Conservation (phyloP, 257 asterid genomes). For the Asclepias syriaca region DNA sequence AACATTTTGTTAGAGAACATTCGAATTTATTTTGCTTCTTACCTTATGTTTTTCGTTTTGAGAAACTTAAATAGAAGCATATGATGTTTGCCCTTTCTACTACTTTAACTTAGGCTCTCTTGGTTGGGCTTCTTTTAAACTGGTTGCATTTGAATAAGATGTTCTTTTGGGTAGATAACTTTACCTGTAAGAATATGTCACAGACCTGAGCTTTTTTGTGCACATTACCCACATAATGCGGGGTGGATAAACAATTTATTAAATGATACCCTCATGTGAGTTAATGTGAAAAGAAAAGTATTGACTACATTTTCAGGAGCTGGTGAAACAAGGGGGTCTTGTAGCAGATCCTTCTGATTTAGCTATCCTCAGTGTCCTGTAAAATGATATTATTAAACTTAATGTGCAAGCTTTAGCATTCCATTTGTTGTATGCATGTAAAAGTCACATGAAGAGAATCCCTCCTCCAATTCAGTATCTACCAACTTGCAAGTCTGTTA, state of each 20-base stretch:
- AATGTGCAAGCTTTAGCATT: background rate
- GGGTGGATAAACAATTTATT: background rate
- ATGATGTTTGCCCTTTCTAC: background rate
- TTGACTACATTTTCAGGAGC: background rate
- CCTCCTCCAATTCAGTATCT: background rate
- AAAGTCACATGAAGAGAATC: background rate
- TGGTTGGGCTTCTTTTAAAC: background rate
- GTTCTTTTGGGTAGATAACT: background rate
- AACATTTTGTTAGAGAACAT: background rate
- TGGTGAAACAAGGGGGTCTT: background rate
- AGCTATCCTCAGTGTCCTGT: background rate
- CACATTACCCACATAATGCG: background rate
- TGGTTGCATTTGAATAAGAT: background rate
- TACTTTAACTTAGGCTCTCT: background rate
- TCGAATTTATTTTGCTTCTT: background rate
- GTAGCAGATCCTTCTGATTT: background rate
- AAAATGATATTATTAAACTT: background rate
- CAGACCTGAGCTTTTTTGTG: background rate
- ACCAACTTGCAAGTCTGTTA: background rate
- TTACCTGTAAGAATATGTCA: background rate
- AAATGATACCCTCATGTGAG: background rate
- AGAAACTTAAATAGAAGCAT: background rate
- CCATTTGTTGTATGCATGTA: background rate
- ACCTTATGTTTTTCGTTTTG: background rate
- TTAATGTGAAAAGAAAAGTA: background rate